Base-by-base conservation (phyloP, 331 rosid genomes). In the Saraca asoca region DNA sequence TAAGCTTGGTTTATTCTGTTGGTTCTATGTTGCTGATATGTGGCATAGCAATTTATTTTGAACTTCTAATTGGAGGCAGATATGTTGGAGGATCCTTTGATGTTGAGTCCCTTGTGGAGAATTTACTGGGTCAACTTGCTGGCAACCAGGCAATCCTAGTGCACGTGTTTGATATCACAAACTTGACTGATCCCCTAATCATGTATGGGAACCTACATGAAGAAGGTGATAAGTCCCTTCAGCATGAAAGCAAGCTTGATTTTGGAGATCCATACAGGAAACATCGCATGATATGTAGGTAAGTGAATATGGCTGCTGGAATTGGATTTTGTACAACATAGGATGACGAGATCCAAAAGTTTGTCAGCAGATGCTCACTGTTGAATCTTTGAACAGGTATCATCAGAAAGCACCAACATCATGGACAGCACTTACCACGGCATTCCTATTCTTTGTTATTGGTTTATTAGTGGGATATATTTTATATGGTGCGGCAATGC, bases 71-170 rank as follows among this genome's bases (percentile, higher is more conserved):
- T 45, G 77, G 39, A 60, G 66, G 52, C 92, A 94, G 99, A 66
- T 94, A 85, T 65, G 81, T 94, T 46, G 99, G 99, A 60, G 99
- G 99, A 57, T 87, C 99, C 76, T 94, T 94, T 82, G 99, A 94
- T 70, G 91, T 94, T 17, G 97, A 94, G 83, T 85, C 97, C 67
- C 97, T 94, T 0, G 99, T 94, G 84, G 99, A 94, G 84, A 90
- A 90, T 85, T 86, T 94, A 66, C 99, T 94, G 0, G 91, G 99
- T 62, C 99, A 94, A 79, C 97, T 94, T 70, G 97, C 97, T 50
- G 99, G 95, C 50, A 79, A 90, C 74, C 95, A 94, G 68, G 97
- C 85, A 12, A 85, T 94, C 70, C 85, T 90, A 86, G 99, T 94
- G 14, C 77, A 90, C 17, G 99, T 90, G 44, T 90, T 80, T 57